phyloP scores from a whole-genome alignment of 1,139 yeast genomes.

The Scheffersomyces illinoinensis region DNA sequence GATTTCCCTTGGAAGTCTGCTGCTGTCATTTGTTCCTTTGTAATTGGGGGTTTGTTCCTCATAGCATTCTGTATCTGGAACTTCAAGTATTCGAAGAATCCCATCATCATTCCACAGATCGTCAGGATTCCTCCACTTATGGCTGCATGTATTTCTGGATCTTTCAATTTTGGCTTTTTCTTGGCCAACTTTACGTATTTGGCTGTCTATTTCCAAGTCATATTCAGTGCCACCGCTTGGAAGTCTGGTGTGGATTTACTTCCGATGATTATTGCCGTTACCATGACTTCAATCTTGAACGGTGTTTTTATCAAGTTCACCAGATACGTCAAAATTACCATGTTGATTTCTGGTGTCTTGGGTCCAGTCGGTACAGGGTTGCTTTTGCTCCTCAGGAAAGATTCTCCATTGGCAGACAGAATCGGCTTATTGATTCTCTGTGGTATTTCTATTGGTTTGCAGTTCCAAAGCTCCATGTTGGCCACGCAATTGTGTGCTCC shows the following conservation, averaged over 20 bases:
- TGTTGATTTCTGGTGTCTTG: slow-evolving; percentile 40
- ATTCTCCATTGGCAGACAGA: slow-evolving; percentile 33
- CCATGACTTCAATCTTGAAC: slow-evolving; percentile 42
- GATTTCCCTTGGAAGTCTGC: slow-evolving; percentile 30
- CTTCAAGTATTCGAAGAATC: slow-evolving; percentile 24
- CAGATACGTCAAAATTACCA: slow-evolving; percentile 48
- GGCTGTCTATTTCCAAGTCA: slow-evolving; percentile 55
- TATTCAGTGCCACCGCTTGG: slow-evolving; percentile 45
- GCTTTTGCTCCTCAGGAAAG: slow-evolving; percentile 34
- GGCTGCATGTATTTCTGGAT: slow-evolving; percentile 35
- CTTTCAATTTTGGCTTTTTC: slow-evolving; percentile 42
- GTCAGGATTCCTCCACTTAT: slow-evolving; percentile 27
- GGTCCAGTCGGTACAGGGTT: slow-evolving; percentile 55
- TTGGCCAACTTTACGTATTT: slow-evolving; percentile 43
- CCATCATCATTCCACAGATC: slow-evolving; percentile 29
- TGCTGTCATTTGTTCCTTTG: slow-evolving; percentile 12
- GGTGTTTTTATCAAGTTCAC: slow-evolving; percentile 49
- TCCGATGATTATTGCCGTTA: slow-evolving; percentile 52
- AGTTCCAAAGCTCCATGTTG: slow-evolving; percentile 50
- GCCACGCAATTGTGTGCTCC: slow-evolving; percentile 57
- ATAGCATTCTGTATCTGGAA: slow-evolving; percentile 28
- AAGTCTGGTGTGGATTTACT: slow-evolving; percentile 57
- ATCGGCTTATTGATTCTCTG: slow-evolving; percentile 54
- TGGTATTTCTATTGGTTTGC: slow-evolving; percentile 55
- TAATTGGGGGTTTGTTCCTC: slow-evolving; percentile 7